These are phyloP conservation scores for Alternaria angustiovoidea DNA, from an alignment of 2,329 filamentous ascomycete species.

Conservation along the genomic window DNA sequence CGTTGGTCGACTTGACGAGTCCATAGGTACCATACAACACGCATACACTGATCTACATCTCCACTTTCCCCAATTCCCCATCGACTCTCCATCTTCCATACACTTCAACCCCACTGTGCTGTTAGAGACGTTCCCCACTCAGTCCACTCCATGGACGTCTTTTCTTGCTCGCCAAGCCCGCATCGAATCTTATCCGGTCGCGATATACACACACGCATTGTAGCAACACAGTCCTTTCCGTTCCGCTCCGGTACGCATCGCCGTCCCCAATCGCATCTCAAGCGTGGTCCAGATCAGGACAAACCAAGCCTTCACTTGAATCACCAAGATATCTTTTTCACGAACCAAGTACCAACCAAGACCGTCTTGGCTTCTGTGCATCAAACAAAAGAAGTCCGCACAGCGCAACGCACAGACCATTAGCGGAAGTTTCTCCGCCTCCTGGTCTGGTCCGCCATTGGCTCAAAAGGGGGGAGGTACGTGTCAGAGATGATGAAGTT, in stretches of 20 bases:
- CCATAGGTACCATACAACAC: not conserved
- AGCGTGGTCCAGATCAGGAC: not conserved
- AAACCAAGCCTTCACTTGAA: not conserved
- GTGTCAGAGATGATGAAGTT: constrained; percentile 3
- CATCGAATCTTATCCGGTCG: not conserved
- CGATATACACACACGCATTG: not conserved
- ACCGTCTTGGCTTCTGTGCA: not conserved
- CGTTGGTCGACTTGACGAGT: not conserved
- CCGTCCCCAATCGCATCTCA: not conserved
- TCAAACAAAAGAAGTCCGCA: not conserved
- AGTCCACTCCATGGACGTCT: not conserved
- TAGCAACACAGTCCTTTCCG: not conserved
- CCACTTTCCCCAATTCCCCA: not conserved
- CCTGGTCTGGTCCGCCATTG: not conserved
- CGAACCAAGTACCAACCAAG: not conserved
- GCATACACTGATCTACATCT: not conserved
- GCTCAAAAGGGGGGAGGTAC: not conserved
- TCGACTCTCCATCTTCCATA: not conserved
- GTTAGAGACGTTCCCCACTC: constrained; percentile 2
- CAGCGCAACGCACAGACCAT: not conserved
- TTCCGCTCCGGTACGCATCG: not conserved
- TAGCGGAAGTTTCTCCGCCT: not conserved
- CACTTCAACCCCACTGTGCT: not conserved
- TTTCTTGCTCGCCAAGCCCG: constrained; percentile 1
- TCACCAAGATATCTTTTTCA: not conserved